These are phyloP conservation scores for Neurospora sp. DNA, from an alignment of 2,329 filamentous ascomycete genomes.

Conservation along the genomic window DNA sequence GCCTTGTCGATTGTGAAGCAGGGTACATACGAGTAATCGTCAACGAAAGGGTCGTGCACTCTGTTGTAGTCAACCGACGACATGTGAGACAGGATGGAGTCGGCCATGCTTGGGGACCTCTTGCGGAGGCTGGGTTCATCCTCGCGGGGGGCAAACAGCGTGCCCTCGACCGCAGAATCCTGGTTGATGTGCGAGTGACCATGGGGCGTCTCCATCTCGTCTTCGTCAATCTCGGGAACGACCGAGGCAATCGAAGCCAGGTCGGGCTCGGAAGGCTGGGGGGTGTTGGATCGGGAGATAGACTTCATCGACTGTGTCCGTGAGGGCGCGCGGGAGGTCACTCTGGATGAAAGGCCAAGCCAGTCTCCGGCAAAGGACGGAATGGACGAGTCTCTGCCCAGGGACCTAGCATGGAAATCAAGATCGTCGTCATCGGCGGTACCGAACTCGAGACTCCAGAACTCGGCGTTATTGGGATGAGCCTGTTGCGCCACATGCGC, in stretches of 20 bases:
- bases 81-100: conserved; percentile 63
- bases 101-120: conserved; percentile 70
- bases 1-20: conserved; percentile 81
- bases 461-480: conserved; percentile 46
- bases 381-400: conserved; percentile 29
- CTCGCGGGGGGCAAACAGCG: conserved; percentile 63
- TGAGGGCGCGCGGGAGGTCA: conserved; percentile 37
- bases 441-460: conserved; percentile 80
- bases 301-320: conserved; percentile 38
- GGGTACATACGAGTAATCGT: conserved; percentile 88
- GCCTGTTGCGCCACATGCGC: conserved; percentile 39
- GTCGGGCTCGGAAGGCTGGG: conserved; percentile 26
- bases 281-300: conserved; percentile 22
- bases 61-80: conserved; percentile 53
- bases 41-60: conserved; percentile 58
- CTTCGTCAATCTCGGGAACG: conserved; percentile 25
- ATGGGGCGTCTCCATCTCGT: conserved; percentile 44
- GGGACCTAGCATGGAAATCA: conserved; percentile 33
- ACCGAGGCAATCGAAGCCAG: conserved; percentile 18
- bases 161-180: conserved; percentile 55
- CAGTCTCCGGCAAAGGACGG: conserved; percentile 29
- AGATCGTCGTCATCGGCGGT: conserved; percentile 41
- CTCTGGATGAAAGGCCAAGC: conserved; percentile 23
- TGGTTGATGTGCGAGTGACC: conserved; percentile 39
- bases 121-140: conserved; percentile 50